Percentiles rank a stretch among this genome's conserved stretches.
These are phyloP conservation scores for Hirsutella rhossiliensis DNA, from an alignment of 2,329 filamentous ascomycete species.

Conservation along the genomic window DNA sequence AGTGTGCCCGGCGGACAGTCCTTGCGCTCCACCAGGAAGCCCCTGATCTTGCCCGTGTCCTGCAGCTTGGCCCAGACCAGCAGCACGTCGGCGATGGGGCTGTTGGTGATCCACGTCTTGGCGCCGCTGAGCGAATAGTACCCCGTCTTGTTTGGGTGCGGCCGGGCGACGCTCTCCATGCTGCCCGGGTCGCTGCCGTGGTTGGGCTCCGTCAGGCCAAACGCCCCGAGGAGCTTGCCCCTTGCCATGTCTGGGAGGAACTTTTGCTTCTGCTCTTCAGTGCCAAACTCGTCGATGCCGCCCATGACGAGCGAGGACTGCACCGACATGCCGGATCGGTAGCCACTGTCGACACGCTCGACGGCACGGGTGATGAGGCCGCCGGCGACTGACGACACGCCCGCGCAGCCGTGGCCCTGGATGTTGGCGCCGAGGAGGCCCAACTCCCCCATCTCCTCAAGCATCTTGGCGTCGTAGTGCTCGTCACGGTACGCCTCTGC, in stretches of 20 bases:
- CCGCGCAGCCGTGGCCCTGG: constrained; percentile 78
- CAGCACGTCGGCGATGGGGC: constrained; percentile 74
- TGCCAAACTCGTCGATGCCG: constrained; percentile 77
- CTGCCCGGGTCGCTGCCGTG: constrained; percentile 85
- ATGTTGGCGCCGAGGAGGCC: constrained; percentile 82
- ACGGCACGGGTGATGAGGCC: constrained; percentile 84
- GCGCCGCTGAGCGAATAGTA: constrained; percentile 68
- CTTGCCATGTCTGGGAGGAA: constrained; percentile 73
- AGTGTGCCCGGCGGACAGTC: constrained; percentile 79
- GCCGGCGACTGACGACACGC: constrained; percentile 77
- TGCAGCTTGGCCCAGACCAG: constrained; percentile 90
- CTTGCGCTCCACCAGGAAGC: constrained; percentile 79
- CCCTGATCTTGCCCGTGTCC: constrained; percentile 84
- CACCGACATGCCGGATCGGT: constrained; percentile 86
- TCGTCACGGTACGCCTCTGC: constrained; percentile 76
- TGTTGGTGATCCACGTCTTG: constrained; percentile 96
- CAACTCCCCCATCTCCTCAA: constrained; percentile 85
- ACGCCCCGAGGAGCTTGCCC: constrained; percentile 72
- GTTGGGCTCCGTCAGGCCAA: constrained; percentile 85
- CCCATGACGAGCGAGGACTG: constrained; percentile 92
- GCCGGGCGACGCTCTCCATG: constrained; percentile 80
- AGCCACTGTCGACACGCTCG: constrained; percentile 83
- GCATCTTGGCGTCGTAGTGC: constrained; percentile 72
- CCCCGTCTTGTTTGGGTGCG: constrained; percentile 73
- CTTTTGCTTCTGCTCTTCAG: constrained; percentile 76